These are phyloP conservation scores for Suillus spraguei DNA, from an alignment of 768 basidiomycete species.

Conservation along the genomic window DNA sequence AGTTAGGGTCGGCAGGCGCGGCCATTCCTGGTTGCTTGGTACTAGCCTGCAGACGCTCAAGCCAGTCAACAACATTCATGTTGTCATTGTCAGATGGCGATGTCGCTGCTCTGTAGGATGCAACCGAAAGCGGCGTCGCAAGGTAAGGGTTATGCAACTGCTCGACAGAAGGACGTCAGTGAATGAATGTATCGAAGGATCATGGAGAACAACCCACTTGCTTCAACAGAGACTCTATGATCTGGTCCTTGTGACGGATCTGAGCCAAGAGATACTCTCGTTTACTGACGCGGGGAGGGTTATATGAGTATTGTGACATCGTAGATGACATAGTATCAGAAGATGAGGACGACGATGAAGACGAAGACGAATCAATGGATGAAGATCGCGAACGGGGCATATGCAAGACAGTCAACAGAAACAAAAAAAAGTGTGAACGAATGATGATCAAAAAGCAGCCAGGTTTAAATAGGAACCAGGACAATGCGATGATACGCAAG, in stretches of 20 bases:
- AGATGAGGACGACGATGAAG: conserved; percentile 32
- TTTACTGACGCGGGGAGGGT: conserved; percentile 55
- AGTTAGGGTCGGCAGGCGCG: conserved; percentile 29
- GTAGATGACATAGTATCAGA: conserved; percentile 42
- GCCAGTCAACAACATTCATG: conserved; percentile 70
- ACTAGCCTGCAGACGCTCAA: conserved; percentile 67
- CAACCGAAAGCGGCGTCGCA: conserved; percentile 78
- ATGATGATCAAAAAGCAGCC: neutral
- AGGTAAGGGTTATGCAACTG: conserved; percentile 81
- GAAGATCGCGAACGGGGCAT: conserved; percentile 22
- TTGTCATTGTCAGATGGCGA: conserved; percentile 75
- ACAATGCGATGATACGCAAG: neutral
- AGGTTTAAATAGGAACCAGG: conserved; percentile 3
- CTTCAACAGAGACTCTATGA: conserved; percentile 84
- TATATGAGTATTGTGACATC: conserved; percentile 24
- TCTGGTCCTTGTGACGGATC: conserved; percentile 84
- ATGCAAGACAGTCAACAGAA: neutral
- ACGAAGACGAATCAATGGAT: conserved; percentile 25
- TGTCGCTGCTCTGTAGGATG: conserved; percentile 77
- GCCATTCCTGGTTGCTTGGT: conserved; percentile 51
- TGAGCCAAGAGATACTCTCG: conserved; percentile 85
- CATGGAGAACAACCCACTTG: conserved; percentile 48
- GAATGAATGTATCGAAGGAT: conserved; percentile 1
- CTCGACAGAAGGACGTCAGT: conserved; percentile 12
- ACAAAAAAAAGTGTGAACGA: neutral